These are phyloP conservation scores for Mariannaea sp. DNA, from an alignment of 2,329 filamentous ascomycete genomes.

Conservation along the genomic window DNA sequence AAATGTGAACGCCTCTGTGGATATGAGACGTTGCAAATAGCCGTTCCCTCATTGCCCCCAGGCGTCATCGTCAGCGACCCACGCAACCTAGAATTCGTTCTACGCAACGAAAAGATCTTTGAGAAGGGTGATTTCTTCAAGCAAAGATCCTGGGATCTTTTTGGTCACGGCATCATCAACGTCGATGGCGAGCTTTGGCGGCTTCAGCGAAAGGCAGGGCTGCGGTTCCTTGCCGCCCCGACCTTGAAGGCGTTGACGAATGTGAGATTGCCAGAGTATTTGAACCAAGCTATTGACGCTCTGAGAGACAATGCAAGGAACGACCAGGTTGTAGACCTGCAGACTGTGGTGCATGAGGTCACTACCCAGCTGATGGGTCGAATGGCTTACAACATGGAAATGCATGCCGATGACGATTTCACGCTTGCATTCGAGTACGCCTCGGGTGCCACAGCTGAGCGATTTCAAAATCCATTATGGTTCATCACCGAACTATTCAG, in stretches of 20 bases:
- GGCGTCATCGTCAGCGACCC: constrained; percentile 68
- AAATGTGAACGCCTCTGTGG: constrained; percentile 61
- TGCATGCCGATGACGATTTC: constrained; percentile 65
- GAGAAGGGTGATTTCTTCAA: constrained; percentile 67
- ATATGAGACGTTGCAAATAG: constrained; percentile 65
- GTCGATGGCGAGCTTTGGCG: constrained; percentile 67
- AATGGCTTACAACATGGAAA: constrained; percentile 72
- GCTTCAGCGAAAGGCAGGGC: constrained; percentile 64
- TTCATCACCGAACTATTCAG: constrained; percentile 60
- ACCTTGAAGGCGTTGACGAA: constrained; percentile 64
- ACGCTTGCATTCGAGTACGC: constrained; percentile 65
- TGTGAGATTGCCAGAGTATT: constrained; percentile 59
- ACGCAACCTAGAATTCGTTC: constrained; percentile 64
- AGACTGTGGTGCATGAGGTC: constrained; percentile 65
- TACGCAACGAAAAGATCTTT: constrained; percentile 64
- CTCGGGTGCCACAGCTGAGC: constrained; percentile 62
- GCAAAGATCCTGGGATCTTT: constrained; percentile 63
- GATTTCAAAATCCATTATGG: constrained; percentile 71
- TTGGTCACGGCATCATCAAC: constrained; percentile 70
- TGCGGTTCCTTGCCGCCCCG: constrained; percentile 61
- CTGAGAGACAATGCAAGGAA: constrained; percentile 43
- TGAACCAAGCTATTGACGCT: constrained; percentile 48
- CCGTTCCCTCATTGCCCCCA: constrained; percentile 64
- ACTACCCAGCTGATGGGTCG: constrained; percentile 70
- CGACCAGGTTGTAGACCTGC: constrained; percentile 54